Conservation (phyloP, 768 basidiomycete species). For the Daedaleopsis nitida region DNA sequence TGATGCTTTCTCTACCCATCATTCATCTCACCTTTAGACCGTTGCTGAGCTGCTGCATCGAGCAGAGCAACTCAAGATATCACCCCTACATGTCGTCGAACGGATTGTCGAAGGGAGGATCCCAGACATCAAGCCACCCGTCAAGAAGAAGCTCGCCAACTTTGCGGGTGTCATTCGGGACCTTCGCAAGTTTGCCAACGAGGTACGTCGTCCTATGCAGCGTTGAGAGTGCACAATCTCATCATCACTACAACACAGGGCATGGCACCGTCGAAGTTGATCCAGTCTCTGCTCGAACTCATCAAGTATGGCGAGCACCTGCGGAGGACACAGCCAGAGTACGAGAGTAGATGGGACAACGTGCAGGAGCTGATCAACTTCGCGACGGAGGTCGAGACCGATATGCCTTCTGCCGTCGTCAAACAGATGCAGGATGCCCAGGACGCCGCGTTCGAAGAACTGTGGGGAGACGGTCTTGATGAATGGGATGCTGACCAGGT, state of each 20-base stretch:
- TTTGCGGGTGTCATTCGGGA: slow-evolving; percentile 61
- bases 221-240: too few relatives aligned
- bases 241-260: slow-evolving; percentile 41
- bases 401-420: slow-evolving; percentile 27
- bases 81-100: slow-evolving; percentile 62
- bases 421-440: slow-evolving; percentile 14
- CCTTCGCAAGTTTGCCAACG: slow-evolving; percentile 52
- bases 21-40: slow-evolving; percentile 47
- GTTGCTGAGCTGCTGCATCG: slow-evolving; percentile 56
- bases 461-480: slow-evolving; percentile 13
- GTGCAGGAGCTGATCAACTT: slow-evolving; percentile 83
- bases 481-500: slow-evolving; percentile 14
- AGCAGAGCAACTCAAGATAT: slow-evolving; percentile 52
- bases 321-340: slow-evolving; percentile 71
- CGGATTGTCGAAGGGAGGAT: slow-evolving; percentile 60
- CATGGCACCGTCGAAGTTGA: slow-evolving; percentile 60
- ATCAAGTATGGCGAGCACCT: slow-evolving; percentile 71
- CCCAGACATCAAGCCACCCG: slow-evolving; percentile 65
- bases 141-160: slow-evolving; percentile 60
- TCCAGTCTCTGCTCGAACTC: slow-evolving; percentile 56
- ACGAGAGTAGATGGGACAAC: slow-evolving; percentile 82
- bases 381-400: slow-evolving; percentile 55
- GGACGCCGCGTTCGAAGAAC: slow-evolving; percentile 7
- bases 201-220: slow-evolving; percentile 39
- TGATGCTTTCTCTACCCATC: background rate